These are phyloP conservation scores for Russula olivacea DNA, from an alignment of 768 basidiomycete species.

Conservation along the genomic window DNA sequence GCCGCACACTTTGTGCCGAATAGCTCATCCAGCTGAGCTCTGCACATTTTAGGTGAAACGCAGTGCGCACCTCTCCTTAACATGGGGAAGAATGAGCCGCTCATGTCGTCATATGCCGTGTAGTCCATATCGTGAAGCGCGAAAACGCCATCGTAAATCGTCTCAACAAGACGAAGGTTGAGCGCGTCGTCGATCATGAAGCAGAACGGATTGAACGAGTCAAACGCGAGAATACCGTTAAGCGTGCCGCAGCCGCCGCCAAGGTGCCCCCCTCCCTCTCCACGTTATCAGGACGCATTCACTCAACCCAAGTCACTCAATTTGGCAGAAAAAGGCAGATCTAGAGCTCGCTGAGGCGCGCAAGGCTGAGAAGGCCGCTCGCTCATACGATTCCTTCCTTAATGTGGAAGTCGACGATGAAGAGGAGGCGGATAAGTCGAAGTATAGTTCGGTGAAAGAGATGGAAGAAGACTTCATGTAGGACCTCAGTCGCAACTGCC, in stretches of 20 bases:
- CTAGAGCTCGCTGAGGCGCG: conserved; percentile 64
- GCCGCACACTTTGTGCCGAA: conserved; percentile 19
- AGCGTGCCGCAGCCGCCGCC: conserved; percentile 56
- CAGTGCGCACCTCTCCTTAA: conserved; percentile 37
- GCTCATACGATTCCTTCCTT: conserved; percentile 82
- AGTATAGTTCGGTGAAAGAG: conserved; percentile 59
- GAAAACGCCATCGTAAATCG: conserved; percentile 90
- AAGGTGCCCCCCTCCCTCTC: conserved; percentile 42
- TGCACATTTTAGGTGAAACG: conserved; percentile 62
- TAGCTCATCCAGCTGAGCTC: not conserved
- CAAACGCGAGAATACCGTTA: conserved; percentile 64
- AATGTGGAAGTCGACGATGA: conserved; percentile 54
- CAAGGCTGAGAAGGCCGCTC: conserved; percentile 80
- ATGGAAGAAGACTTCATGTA: conserved; percentile 89
- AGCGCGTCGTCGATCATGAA: conserved; percentile 84
- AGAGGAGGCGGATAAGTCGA: conserved; percentile 37
- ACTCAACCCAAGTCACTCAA: not conserved
- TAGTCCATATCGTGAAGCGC: conserved; percentile 73
- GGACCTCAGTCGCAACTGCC: not conserved
- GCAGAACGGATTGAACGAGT: conserved; percentile 77
- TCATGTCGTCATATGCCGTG: not conserved
- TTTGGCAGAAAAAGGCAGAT: conserved; percentile 68
- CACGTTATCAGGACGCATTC: not conserved
- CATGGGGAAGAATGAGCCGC: not conserved
- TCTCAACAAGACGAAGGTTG: conserved; percentile 87